These are phyloP conservation scores for Buxus sempervirens DNA, from an alignment of 164 flowering plant genomes.

Conservation along the genomic window DNA sequence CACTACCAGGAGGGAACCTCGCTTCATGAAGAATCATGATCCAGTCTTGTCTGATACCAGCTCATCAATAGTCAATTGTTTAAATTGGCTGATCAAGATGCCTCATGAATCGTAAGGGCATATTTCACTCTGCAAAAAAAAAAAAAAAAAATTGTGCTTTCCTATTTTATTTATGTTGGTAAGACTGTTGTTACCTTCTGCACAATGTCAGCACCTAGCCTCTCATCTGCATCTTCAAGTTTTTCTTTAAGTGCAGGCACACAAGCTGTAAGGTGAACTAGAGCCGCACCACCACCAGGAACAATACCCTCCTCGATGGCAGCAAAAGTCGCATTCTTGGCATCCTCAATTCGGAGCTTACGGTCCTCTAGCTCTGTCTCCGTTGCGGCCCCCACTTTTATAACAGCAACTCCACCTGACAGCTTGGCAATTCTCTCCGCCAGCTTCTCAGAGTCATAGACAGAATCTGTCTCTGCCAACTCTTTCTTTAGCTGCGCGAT, in stretches of 20 bases:
- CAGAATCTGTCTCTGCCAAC: constrained; percentile 84
- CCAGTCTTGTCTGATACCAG: no score
- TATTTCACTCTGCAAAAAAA: background rate
- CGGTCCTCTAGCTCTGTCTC: constrained; percentile 98
- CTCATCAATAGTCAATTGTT: no score
- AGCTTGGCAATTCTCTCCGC: constrained; percentile 98
- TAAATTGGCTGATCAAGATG: no score
- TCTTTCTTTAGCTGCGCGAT: constrained; percentile 91
- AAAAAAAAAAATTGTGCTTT: no score
- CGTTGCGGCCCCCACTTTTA: constrained; percentile 97
- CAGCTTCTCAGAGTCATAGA: constrained; percentile 87
- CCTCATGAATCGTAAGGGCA: background rate
- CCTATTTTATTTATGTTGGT: background rate
- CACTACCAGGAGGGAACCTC: no score
- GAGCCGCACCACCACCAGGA: constrained; percentile 98
- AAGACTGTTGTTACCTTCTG: constrained; percentile 59
- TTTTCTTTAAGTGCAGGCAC: constrained; percentile 82
- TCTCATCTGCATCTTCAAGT: constrained; percentile 81
- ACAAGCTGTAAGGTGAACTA: constrained; percentile 66
- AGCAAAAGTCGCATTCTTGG: constrained; percentile 98
- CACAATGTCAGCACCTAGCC: constrained; percentile 87
- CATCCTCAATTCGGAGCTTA: constrained; percentile 95
- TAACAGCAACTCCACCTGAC: constrained; percentile 98
- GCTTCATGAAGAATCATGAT: no score
- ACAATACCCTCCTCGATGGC: constrained; percentile 99